These are phyloP conservation scores for Penicillium pancosmium DNA, from an alignment of 495 filamentous ascomycete species.

Conservation along the genomic window DNA sequence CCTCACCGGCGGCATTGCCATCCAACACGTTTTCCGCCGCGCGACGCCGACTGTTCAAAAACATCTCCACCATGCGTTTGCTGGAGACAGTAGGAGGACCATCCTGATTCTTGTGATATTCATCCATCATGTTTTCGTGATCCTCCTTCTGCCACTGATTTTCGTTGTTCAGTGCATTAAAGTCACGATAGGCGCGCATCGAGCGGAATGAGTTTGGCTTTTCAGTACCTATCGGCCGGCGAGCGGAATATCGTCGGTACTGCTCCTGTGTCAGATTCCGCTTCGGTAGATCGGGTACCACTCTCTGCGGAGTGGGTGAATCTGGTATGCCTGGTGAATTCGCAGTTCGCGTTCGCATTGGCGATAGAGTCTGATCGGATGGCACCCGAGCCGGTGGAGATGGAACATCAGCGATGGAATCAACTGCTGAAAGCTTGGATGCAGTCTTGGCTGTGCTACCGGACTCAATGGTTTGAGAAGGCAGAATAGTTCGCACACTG, in stretches of 20 bases:
- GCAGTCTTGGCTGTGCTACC: not conserved
- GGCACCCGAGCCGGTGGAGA: conserved; percentile 3
- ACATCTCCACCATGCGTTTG: conserved; percentile 62
- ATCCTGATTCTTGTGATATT: conserved; percentile 27
- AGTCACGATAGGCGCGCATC: conserved; percentile 25
- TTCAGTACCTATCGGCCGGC: conserved; percentile 32
- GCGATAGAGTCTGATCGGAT: conserved; percentile 13
- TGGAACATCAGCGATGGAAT: conserved; percentile 1
- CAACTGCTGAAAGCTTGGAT: not conserved
- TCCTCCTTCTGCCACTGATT: conserved; percentile 32
- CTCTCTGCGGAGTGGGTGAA: conserved; percentile 36
- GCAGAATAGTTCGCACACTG: conserved; percentile 31
- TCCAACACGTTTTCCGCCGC: conserved; percentile 38
- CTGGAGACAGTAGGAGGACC: conserved; percentile 44
- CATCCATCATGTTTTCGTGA: conserved; percentile 21
- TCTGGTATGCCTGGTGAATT: conserved; percentile 30
- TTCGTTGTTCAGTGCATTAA: conserved; percentile 34
- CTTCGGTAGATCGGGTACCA: conserved; percentile 19
- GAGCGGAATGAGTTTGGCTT: conserved; percentile 37
- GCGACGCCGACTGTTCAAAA: conserved; percentile 56
- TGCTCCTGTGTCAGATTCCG: conserved; percentile 35
- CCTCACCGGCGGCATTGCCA: conserved; percentile 21
- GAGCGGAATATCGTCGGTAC: conserved; percentile 35
- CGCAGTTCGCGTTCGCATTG: conserved; percentile 30
- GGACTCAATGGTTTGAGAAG: conserved; percentile 19